These are phyloP conservation scores for Globisporangium irregulare DNA, from an alignment of 352 stramenopile species.

Conservation along the genomic window DNA sequence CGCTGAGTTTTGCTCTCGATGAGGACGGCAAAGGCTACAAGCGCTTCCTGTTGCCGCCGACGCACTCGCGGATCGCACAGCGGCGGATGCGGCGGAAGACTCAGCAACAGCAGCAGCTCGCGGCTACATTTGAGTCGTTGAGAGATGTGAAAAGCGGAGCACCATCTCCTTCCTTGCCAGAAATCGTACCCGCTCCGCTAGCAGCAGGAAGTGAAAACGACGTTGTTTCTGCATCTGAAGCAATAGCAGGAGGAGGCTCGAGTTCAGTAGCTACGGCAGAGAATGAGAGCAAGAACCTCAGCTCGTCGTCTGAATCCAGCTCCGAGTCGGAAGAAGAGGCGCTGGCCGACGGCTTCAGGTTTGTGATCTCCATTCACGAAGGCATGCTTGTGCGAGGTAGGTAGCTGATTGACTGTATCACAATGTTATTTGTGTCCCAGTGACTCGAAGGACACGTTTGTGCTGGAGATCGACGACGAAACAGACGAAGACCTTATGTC, in stretches of 20 bases:
- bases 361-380: background rate
- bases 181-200: constrained; percentile 15
- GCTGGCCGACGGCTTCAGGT: constrained; percentile 65
- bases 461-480: constrained; percentile 91
- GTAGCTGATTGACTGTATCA: background rate
- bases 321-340: constrained; percentile 85
- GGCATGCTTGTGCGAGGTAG: background rate
- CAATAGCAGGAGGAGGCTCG: background rate
- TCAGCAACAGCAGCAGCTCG: constrained; percentile 20
- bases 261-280: constrained; percentile 19
- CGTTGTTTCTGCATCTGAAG: background rate
- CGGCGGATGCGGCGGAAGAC: constrained; percentile 38
- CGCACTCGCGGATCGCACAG: constrained; percentile 26
- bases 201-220: constrained; percentile 14
- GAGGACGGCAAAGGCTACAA: constrained; percentile 42
- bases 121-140: constrained; percentile 1
- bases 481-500: constrained; percentile 92
- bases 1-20: constrained; percentile 24
- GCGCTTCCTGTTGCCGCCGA: constrained; percentile 33
- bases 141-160: constrained; percentile 24
- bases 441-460: constrained; percentile 85
- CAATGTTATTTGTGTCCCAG: constrained; percentile 20
- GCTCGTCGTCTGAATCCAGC: constrained; percentile 73
- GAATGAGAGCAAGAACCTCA: constrained; percentile 55
- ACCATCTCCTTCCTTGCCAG: constrained; percentile 12